Evolutionary conservation across 306 rosid genomes (phyloP).

Genomic region (Prunus davidiana): DNA sequence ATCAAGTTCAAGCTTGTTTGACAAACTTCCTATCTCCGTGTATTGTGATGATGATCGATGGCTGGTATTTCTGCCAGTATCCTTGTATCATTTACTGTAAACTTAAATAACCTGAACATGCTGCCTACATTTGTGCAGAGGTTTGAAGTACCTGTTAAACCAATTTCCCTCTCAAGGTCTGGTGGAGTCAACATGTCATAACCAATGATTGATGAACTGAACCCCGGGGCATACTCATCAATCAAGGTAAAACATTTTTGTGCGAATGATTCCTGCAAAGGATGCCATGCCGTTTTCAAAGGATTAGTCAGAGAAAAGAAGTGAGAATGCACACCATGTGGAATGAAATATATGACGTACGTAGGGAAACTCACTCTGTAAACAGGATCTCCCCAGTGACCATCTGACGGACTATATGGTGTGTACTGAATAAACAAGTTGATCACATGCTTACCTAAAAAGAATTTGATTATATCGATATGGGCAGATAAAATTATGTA

Average conservation of each 20-base stretch:
- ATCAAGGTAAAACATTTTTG: slow-evolving; percentile 67
- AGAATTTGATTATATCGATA: neutral
- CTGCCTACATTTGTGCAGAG: neutral
- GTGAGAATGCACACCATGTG: neutral
- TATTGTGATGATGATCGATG: neutral
- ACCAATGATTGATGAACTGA: slow-evolving; percentile 71
- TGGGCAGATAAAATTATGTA: neutral
- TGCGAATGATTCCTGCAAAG: slow-evolving; percentile 64
- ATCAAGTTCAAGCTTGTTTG: neutral
- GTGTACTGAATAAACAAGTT: slow-evolving; percentile 89
- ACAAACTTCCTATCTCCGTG: neutral
- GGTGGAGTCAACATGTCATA: slow-evolving; percentile 96
- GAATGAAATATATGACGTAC: neutral
- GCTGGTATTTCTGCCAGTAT: neutral
- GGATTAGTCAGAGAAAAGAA: neutral
- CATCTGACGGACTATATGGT: slow-evolving; percentile 76
- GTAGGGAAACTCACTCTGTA: slow-evolving; percentile 57
- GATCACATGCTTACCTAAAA: slow-evolving; percentile 83
- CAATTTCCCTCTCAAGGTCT: slow-evolving; percentile 91
- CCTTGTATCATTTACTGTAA: neutral
- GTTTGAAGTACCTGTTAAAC: slow-evolving; percentile 66
- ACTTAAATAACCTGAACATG: neutral
- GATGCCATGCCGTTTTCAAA: neutral
- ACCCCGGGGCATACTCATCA: slow-evolving; percentile 92
- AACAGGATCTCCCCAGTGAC: slow-evolving; percentile 71